These are phyloP conservation scores for Quercus suber DNA, from an alignment of 306 rosid genomes.

Conservation along the genomic window DNA sequence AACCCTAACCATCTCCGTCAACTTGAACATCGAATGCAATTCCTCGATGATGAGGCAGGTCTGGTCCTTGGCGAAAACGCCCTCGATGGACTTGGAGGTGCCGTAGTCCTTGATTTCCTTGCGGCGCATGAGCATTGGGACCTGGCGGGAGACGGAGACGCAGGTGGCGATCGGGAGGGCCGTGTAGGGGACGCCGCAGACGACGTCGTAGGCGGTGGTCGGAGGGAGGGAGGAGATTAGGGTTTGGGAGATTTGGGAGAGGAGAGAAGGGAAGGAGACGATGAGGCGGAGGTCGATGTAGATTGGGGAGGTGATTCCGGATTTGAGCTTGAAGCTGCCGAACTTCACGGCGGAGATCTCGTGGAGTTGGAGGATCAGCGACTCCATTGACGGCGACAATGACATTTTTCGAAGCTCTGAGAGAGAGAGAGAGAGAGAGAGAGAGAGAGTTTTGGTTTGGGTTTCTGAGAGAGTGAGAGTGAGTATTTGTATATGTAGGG, in stretches of 20 bases:
- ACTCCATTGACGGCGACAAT: constrained; percentile 49
- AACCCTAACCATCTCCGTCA: constrained; percentile 77
- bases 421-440: background rate
- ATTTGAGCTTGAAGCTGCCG: constrained; percentile 86
- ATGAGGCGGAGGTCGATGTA: constrained; percentile 90
- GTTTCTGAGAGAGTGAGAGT: too few species aligned
- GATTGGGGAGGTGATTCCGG: constrained; percentile 88
- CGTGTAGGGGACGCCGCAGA: constrained; percentile 91
- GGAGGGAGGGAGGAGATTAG: constrained; percentile 58
- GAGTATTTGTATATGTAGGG: background rate
- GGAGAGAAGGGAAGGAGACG: constrained; percentile 79
- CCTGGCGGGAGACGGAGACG: constrained; percentile 44
- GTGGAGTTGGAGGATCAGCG: constrained; percentile 70
- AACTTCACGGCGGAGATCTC: constrained; percentile 92
- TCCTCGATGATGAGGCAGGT: constrained; percentile 75
- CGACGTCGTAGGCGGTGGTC: constrained; percentile 53
- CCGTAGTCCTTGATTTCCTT: constrained; percentile 94
- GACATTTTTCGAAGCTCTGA: constrained; percentile 22
- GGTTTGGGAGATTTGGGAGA: constrained; percentile 69
- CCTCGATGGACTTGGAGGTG: constrained; percentile 81
- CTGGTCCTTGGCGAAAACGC: constrained; percentile 48
- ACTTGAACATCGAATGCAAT: constrained; percentile 55
- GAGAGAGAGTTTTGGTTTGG: background rate
- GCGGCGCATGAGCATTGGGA: constrained; percentile 92
- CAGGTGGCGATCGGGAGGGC: constrained; percentile 91